These are phyloP conservation scores for Polychytrium aggregatum DNA, from an alignment of 192 early-diverging fungal species.

Conservation along the genomic window DNA sequence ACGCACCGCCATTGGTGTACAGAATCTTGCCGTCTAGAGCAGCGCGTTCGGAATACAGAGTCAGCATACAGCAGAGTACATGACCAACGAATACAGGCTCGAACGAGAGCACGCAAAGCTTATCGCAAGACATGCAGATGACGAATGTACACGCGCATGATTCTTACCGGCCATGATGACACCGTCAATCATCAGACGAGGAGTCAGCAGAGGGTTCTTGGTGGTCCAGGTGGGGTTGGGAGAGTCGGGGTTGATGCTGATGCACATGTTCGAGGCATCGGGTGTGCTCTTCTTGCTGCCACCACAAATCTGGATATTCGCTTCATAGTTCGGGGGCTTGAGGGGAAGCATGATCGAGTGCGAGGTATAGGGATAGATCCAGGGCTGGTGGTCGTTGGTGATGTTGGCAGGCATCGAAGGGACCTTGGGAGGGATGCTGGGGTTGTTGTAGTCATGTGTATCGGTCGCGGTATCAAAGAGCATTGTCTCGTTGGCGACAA, in stretches of 20 bases:
- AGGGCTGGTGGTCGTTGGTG: not conserved
- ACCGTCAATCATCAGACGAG: conserved; percentile 20
- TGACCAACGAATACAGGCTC: too few species aligned
- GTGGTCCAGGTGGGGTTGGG: conserved; percentile 10
- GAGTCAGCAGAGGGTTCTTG: conserved; percentile 8
- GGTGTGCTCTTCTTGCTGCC: conserved; percentile 8
- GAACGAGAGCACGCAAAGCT: too few species aligned
- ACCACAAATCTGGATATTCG: conserved; percentile 18
- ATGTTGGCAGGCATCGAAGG: conserved; percentile 1
- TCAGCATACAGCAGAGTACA: not conserved
- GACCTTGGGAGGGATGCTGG: not conserved
- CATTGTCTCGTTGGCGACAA: conserved; percentile 11
- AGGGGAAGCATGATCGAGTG: conserved; percentile 16
- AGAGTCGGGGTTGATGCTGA: conserved; percentile 10
- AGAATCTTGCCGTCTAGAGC: conserved; percentile 25
- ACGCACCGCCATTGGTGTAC: conserved; percentile 16
- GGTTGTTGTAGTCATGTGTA: not conserved
- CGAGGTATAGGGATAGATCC: conserved; percentile 26
- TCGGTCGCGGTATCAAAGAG: not conserved
- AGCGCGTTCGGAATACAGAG: not conserved
- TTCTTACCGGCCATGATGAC: conserved; percentile 18
- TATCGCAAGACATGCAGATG: too few species aligned
- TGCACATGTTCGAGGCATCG: conserved; percentile 8
- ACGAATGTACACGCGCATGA: not conserved
- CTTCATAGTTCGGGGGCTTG: conserved; percentile 9